A percentile compares a stretch with the other conserved stretches of the same genome.
These are phyloP conservation scores for Talaromyces sp. DNA, from an alignment of 2,329 filamentous ascomycete genomes.

Conservation along the genomic window DNA sequence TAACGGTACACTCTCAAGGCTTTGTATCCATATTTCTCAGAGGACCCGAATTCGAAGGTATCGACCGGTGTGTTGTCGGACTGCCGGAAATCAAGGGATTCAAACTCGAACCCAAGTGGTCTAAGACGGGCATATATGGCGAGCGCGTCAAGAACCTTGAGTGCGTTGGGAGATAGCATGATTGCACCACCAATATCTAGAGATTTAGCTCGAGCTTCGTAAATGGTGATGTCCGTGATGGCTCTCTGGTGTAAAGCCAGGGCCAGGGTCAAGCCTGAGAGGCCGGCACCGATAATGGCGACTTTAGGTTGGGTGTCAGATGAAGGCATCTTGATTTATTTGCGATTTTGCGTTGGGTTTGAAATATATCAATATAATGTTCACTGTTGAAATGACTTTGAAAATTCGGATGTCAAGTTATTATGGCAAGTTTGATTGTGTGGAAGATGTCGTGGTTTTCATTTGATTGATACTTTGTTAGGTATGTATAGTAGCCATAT, in stretches of 20 bases:
- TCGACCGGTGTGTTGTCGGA: slow-evolving; percentile 4
- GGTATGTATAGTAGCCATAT: background rate
- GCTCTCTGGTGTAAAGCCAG: slow-evolving; percentile 2
- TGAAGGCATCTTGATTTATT: background rate
- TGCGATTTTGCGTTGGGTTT: background rate
- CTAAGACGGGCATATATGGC: slow-evolving; percentile 9
- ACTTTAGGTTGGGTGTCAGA: background rate
- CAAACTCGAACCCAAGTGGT: background rate
- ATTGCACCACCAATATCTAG: slow-evolving; percentile 26
- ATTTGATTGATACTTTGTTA: background rate
- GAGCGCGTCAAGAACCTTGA: slow-evolving; percentile 21
- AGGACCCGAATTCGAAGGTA: slow-evolving; percentile 8
- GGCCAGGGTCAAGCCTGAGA: slow-evolving; percentile 5
- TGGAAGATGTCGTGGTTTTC: background rate
- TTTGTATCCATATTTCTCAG: background rate
- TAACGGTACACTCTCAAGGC: slow-evolving; percentile 7
- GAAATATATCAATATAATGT: background rate
- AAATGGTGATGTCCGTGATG: slow-evolving; percentile 17
- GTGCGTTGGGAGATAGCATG: slow-evolving; percentile 25
- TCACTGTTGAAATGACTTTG: background rate
- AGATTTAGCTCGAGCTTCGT: slow-evolving; percentile 23
- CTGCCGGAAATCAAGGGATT: slow-evolving; percentile 1
- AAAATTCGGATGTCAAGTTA: no score
- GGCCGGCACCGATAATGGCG: slow-evolving; percentile 9
- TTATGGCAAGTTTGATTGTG: no score